Evolutionary conservation across 345 rosid species (phyloP).

Genomic region (Eucalyptus polybractea): DNA sequence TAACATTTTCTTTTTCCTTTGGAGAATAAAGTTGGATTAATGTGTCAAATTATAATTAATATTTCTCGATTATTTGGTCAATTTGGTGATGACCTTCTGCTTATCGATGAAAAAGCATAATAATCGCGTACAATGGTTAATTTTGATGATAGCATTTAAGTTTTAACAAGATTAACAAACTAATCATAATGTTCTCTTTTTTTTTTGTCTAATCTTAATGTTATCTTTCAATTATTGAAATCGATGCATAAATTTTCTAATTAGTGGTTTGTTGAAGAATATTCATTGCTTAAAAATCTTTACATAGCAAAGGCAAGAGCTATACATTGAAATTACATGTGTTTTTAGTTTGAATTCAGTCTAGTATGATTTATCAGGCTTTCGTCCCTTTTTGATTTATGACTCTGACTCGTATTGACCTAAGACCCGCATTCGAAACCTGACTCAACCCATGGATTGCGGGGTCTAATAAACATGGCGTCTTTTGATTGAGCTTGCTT

Average conservation of each 20-base stretch:
- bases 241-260: not conserved
- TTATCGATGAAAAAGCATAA: not conserved
- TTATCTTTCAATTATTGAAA: not conserved
- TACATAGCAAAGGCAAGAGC: not conserved
- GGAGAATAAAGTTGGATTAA: not conserved
- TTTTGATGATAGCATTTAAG: not conserved
- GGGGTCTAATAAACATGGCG: not conserved
- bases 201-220: not conserved
- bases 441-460: not conserved
- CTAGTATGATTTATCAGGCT: too few relatives aligned
- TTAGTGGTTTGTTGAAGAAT: not conserved
- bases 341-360: not conserved
- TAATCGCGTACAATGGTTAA: accelerated
- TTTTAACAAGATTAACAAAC: not conserved
- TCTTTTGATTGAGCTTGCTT: not conserved
- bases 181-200: not conserved
- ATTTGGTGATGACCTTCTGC: not conserved
- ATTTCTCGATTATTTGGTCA: not conserved
- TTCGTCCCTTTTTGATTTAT: not conserved
- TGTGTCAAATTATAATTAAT: not conserved
- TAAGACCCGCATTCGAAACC: not conserved
- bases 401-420: not conserved
- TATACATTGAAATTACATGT: not conserved
- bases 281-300: not conserved
- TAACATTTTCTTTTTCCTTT: not conserved